Percentiles rank a stretch among this genome's conserved stretches.
Evolutionary conservation across 2,329 filamentous ascomycete genomes (phyloP).

Genomic region (Penicillium sp.): DNA sequence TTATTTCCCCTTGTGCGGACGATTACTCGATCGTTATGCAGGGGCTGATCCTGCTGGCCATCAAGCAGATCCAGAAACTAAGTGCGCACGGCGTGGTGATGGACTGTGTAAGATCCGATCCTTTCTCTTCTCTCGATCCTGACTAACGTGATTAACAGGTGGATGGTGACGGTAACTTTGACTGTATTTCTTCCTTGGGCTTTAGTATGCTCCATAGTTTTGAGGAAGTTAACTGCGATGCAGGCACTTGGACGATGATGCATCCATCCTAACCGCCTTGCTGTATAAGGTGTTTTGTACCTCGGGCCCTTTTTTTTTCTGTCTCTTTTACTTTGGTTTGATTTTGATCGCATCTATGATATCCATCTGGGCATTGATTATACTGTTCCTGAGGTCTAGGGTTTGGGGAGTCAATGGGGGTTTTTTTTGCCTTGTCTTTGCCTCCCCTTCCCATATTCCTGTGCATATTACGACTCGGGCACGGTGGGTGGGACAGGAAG

Average conservation of each 20-base stretch:
- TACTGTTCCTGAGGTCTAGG: not conserved
- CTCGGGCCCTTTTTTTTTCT: not conserved
- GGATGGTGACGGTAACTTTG: conserved; percentile 69
- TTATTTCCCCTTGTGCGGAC: conserved; percentile 67
- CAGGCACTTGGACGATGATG: conserved; percentile 60
- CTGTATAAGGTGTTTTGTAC: not conserved
- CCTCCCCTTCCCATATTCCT: not conserved
- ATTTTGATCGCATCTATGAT: conserved; percentile 19
- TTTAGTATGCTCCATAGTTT: conserved; percentile 77
- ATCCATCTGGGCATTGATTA: conserved; percentile 21
- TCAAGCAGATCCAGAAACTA: conserved; percentile 78
- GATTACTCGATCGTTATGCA: conserved; percentile 73
- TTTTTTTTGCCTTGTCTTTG: not conserved
- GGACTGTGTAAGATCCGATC: conserved; percentile 67
- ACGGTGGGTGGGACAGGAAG: conserved; percentile 14
- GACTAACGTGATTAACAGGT: conserved; percentile 53
- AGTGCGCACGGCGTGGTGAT: conserved; percentile 72
- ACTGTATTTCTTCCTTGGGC: conserved; percentile 75
- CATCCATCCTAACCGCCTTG: conserved; percentile 33
- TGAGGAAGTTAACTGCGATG: conserved; percentile 74
- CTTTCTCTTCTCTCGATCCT: not conserved
- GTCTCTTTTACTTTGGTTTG: conserved; percentile 2
- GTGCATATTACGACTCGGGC: not conserved
- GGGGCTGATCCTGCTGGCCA: conserved; percentile 75
- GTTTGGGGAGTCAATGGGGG: not conserved